Percentiles rank a stretch among this genome's conserved stretches.
These are phyloP conservation scores for Daldinia decipiens DNA, from an alignment of 495 filamentous ascomycete species.

Conservation along the genomic window DNA sequence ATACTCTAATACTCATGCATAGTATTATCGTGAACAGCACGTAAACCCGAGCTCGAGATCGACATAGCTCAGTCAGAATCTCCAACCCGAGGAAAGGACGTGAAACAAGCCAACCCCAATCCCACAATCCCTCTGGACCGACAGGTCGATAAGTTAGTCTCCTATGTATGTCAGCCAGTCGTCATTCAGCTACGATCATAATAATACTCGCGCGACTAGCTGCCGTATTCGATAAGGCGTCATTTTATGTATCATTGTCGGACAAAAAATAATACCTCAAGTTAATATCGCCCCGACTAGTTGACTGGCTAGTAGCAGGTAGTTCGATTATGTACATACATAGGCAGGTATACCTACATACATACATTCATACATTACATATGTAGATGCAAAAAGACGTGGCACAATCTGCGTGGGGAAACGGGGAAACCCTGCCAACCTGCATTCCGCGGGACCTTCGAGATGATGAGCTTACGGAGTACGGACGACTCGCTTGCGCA, in stretches of 20 bases:
- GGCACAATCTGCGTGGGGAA: conserved; percentile 39
- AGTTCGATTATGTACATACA: background rate
- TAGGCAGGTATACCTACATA: too few species aligned
- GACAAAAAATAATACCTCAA: conserved; percentile 3
- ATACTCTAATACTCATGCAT: too few species aligned
- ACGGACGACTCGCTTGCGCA: background rate
- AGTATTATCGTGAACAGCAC: too few species aligned
- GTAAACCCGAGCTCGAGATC: conserved; percentile 1
- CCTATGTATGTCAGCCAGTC: background rate
- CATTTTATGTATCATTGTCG: conserved; percentile 1
- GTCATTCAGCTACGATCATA: conserved; percentile 3
- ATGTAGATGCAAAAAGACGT: conserved; percentile 32
- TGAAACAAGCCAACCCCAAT: conserved; percentile 33
- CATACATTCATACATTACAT: conserved; percentile 6
- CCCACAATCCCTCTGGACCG: conserved; percentile 15
- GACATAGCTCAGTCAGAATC: conserved; percentile 8
- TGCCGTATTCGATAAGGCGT: conserved; percentile 14
- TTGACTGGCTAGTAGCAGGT: too few species aligned
- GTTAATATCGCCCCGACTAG: background rate
- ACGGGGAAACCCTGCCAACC: conserved; percentile 29
- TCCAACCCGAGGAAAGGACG: conserved; percentile 3
- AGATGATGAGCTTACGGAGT: conserved; percentile 16
- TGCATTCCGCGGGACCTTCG: conserved; percentile 11
- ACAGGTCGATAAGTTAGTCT: background rate
- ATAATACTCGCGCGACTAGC: conserved; percentile 21